A percentile compares a stretch with the other conserved stretches of the same genome.
Conservation (phyloP, 768 basidiomycete genomes). For the Hygrophorus pudorinus region DNA sequence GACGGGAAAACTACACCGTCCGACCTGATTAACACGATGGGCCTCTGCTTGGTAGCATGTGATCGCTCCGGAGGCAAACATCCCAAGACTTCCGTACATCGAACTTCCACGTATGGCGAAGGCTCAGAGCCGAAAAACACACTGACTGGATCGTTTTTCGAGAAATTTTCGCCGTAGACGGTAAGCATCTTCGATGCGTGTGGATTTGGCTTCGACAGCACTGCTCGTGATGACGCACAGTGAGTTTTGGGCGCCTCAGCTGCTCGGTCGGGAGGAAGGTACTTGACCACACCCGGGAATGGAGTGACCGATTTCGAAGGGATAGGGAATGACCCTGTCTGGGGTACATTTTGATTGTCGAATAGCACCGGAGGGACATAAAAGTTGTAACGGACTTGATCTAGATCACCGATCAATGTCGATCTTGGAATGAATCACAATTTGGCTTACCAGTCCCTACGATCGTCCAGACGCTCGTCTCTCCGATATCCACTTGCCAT, state of each 20-base stretch:
- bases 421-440: not conserved
- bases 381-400: conserved; percentile 90
- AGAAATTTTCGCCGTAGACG: conserved; percentile 84
- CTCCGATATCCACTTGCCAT: conserved; percentile 87
- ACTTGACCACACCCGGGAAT: conserved; percentile 82
- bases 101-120: conserved; percentile 79
- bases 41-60: conserved; percentile 57
- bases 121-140: conserved; percentile 85
- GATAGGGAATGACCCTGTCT: conserved; percentile 65
- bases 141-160: conserved; percentile 68
- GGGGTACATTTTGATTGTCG: conserved; percentile 67
- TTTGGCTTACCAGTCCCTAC: conserved; percentile 69
- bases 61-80: conserved; percentile 64
- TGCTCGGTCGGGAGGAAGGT: conserved; percentile 82
- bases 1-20: conserved; percentile 89
- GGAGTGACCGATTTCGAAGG: conserved; percentile 79
- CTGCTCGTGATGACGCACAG: conserved; percentile 53
- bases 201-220: conserved; percentile 68
- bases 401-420: conserved; percentile 27
- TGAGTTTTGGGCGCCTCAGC: conserved; percentile 72
- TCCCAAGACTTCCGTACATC: conserved; percentile 78
- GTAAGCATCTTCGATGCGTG: conserved; percentile 76
- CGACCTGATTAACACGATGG: conserved; percentile 71
- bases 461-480: conserved; percentile 92
- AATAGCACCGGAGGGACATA: conserved; percentile 81